Evolutionary conservation across 2,329 filamentous ascomycete species (phyloP), one percentile per base, ranked within the genome.

Genomic region (Pseudocercospora ulei): DNA sequence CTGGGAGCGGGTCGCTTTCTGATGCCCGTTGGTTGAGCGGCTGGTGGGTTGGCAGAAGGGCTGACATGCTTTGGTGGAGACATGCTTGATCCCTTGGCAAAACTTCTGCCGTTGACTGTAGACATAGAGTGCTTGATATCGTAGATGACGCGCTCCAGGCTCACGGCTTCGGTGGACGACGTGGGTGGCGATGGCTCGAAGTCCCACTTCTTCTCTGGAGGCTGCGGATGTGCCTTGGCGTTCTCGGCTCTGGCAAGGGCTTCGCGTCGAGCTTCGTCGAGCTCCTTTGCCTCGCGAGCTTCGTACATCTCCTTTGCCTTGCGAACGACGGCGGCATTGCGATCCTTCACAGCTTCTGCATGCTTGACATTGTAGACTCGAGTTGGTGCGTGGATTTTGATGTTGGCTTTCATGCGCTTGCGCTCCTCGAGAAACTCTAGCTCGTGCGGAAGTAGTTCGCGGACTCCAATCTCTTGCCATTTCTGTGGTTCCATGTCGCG

Each of bases 1-100:
- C 33, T 30, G 20, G 36, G 14, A 8, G 51, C 47, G 19, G 51
- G 44, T 8, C 52, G 43, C 41, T 52, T 56, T 37, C 41, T 44
- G 20, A 46, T 44, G 18, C 17, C 30, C 11, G 40, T 17, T n/a
- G 34, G 34, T 16, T 41, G 24, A 9, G 35, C 36, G 3, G 43
- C 44, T 27, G 36, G 27, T 28, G 49, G 47, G 35, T 43, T 52
- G 23, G 42, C 36, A 14, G 35, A 27, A n/a, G 20, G n/a, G 17
- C 36, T 40, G 14, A 17, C 7, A 9, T 24, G 35, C 29, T 41
- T 37, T 6, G 39, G 30, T 25, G 41, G 42, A 14, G 30, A 33
- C 30, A 33, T 20, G 30, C 30, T 33, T 13, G 30, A 12, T 11
- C 14, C 8, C 18, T 20, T 33, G 17, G 30, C 30, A 9, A 33